phyloP scores from a whole-genome alignment of 140 eudicot genomes.

The Senecio squalidus region DNA sequence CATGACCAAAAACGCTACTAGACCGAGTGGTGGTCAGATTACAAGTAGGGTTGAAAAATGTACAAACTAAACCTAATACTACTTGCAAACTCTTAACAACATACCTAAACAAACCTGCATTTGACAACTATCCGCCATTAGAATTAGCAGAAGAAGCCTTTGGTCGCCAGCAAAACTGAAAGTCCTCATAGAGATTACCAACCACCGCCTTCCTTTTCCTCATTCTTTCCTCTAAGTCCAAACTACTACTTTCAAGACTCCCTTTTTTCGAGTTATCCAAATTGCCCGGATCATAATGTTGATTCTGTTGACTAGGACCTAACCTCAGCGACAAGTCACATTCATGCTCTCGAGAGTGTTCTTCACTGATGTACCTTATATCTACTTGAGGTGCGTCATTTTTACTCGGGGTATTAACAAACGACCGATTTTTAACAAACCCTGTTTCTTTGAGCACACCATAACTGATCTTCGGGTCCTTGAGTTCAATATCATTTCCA shows the following conservation, averaged over 20 bases:
- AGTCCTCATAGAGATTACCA: conserved; percentile 30
- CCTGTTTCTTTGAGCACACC: conserved; percentile 9
- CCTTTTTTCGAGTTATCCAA: conserved; percentile 19
- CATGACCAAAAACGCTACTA: conserved; percentile 19
- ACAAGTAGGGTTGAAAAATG: conserved; percentile 14
- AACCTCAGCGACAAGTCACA: conserved; percentile 63
- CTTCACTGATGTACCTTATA: conserved; percentile 3
- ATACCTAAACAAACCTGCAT: conserved; percentile 35
- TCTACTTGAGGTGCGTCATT: background rate
- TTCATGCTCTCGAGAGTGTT: conserved; percentile 23
- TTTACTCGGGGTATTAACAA: conserved; percentile 2
- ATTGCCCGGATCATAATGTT: conserved; percentile 21
- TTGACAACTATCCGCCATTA: conserved; percentile 24
- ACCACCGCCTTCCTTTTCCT: conserved; percentile 41
- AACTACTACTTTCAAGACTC: conserved; percentile 19
- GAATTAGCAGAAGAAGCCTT: conserved; percentile 29
- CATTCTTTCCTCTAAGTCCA: conserved; percentile 19
- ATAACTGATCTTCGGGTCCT: conserved; percentile 15
- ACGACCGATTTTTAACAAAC: conserved; percentile 13
- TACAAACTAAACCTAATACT: conserved; percentile 26
- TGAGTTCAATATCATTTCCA: conserved; percentile 27
- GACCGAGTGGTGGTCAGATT: conserved; percentile 12
- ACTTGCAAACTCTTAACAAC: conserved; percentile 20
- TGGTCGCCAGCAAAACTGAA: conserved; percentile 33
- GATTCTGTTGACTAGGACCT: conserved; percentile 32